Evolutionary conservation across 2,329 filamentous ascomycete species (phyloP).

Genomic region (Monosporascus cannonballus): DNA sequence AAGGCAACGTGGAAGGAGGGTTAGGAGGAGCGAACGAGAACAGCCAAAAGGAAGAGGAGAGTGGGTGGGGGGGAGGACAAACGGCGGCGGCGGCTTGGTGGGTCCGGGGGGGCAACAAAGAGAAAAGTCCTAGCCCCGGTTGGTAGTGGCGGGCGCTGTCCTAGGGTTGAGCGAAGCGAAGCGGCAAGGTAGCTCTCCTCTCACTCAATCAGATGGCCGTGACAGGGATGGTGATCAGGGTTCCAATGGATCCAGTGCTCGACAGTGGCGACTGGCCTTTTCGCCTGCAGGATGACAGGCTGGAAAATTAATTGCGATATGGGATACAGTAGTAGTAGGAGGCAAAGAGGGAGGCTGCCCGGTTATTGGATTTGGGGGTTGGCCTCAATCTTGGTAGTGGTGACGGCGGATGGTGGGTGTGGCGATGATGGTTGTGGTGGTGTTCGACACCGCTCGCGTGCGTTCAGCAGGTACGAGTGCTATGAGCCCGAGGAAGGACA

Average conservation of each 20-base stretch:
- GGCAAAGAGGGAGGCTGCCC: background rate
- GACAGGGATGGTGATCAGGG: background rate
- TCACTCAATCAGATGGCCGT: background rate
- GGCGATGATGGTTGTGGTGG: too few relatives aligned
- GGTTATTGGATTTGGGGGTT: background rate
- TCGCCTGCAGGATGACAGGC: background rate
- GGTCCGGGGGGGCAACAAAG: slow-evolving; percentile 4
- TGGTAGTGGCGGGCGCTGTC: background rate
- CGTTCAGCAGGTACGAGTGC: background rate
- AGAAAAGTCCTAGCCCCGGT: background rate
- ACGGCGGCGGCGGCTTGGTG: slow-evolving; percentile 20
- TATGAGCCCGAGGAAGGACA: background rate
- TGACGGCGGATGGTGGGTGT: background rate
- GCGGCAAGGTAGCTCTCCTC: background rate
- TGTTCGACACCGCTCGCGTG: background rate
- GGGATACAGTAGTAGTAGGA: background rate
- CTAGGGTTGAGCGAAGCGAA: background rate
- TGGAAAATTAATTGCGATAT: background rate
- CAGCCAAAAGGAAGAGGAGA: slow-evolving; percentile 6
- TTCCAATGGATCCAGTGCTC: background rate
- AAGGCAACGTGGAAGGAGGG: slow-evolving; percentile 12
- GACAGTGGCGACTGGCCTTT: background rate
- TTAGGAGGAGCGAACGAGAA: slow-evolving; percentile 18
- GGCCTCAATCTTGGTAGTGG: background rate
- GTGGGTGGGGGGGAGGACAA: slow-evolving; percentile 26